These are phyloP conservation scores for Camelina sativa DNA, from an alignment of 345 rosid genomes.

Conservation along the genomic window DNA sequence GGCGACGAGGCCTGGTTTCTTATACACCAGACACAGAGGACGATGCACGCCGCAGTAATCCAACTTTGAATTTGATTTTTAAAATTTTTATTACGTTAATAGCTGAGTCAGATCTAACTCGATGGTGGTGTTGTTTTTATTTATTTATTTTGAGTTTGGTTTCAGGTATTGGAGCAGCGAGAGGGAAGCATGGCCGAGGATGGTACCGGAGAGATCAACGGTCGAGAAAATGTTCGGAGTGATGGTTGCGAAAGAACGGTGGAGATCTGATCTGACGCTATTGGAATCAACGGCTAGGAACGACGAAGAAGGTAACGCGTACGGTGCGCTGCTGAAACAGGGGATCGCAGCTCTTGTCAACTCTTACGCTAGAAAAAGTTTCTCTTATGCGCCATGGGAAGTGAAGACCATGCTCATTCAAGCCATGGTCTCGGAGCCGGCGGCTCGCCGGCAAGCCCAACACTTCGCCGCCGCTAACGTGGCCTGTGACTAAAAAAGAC, in stretches of 20 bases:
- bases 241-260: constrained; percentile 63
- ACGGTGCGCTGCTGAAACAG: constrained; percentile 64
- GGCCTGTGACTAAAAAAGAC: constrained; percentile 55
- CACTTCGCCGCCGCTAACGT: constrained; percentile 64
- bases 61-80: neutral
- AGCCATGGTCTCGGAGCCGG: constrained; percentile 65
- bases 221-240: constrained; percentile 79
- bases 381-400: constrained; percentile 71
- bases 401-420: constrained; percentile 79
- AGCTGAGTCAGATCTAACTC: constrained; percentile 24
- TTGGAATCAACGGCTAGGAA: constrained; percentile 66
- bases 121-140: neutral
- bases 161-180: constrained; percentile 85
- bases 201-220: constrained; percentile 80
- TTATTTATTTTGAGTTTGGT: neutral
- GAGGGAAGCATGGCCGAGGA: constrained; percentile 87
- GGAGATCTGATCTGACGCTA: constrained; percentile 75
- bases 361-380: constrained; percentile 70
- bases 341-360: constrained; percentile 81
- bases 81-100: neutral
- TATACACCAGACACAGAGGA: constrained; percentile 73
- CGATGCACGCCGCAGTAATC: constrained; percentile 82
- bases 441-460: constrained; percentile 62
- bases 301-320: constrained; percentile 57
- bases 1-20: constrained; percentile 54